These are phyloP conservation scores for Cucumis melo DNA, from an alignment of 306 rosid genomes.

Conservation along the genomic window DNA sequence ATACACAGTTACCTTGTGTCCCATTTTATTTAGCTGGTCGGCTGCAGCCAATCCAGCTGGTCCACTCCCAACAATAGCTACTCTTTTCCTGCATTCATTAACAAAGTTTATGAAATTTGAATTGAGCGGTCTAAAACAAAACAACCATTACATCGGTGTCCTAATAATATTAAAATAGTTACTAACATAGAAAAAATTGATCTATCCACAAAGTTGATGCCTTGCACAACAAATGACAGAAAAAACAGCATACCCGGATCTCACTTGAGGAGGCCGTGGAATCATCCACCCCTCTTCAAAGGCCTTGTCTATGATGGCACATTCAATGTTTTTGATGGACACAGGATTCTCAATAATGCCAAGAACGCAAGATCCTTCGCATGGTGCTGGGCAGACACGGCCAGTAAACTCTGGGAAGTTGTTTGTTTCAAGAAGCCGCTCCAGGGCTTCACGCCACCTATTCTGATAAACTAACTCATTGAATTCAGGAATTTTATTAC, in stretches of 20 bases:
- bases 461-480: slow-evolving; percentile 90
- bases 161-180: background rate
- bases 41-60: slow-evolving; percentile 98
- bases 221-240: background rate
- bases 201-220: background rate
- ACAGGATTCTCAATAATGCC: slow-evolving; percentile 84
- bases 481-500: slow-evolving; percentile 95
- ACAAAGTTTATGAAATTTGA: background rate
- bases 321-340: slow-evolving; percentile 87
- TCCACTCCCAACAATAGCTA: slow-evolving; percentile 91
- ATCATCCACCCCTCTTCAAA: slow-evolving; percentile 99
- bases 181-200: background rate
- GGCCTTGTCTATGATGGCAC: slow-evolving; percentile 97
- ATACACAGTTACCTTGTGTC: slow-evolving; percentile 59
- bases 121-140: background rate
- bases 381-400: slow-evolving; percentile 97
- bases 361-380: slow-evolving; percentile 93
- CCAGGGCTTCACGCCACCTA: slow-evolving; percentile 94
- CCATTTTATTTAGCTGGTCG: slow-evolving; percentile 86
- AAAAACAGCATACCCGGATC: slow-evolving; percentile 61
- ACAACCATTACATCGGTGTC: background rate
- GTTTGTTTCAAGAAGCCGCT: slow-evolving; percentile 90
- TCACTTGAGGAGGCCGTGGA: slow-evolving; percentile 73
- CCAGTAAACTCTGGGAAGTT: slow-evolving; percentile 99
- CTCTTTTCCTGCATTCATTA: slow-evolving; percentile 48